Conservation (phyloP, 148 eudicot species). For the Suaeda aralocaspica region DNA sequence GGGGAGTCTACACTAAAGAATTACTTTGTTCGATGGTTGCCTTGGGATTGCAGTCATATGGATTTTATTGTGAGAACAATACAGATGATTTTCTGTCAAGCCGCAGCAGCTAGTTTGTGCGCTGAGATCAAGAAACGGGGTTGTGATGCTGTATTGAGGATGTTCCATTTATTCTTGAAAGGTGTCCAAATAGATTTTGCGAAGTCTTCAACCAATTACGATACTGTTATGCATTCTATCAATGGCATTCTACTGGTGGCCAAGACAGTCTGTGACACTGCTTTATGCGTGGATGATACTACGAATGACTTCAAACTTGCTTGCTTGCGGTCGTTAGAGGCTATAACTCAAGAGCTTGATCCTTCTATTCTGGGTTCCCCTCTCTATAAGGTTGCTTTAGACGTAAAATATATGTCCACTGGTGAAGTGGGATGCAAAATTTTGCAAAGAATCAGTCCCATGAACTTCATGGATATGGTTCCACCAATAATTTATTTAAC, state of each 20-base stretch:
- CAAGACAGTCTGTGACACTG: slow-evolving; percentile 42
- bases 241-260: slow-evolving; percentile 38
- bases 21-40: slow-evolving; percentile 49
- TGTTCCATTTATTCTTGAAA: slow-evolving; percentile 53
- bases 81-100: slow-evolving; percentile 34
- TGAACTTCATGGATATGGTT: slow-evolving; percentile 47
- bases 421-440: slow-evolving; percentile 28
- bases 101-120: slow-evolving; percentile 24
- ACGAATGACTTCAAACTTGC: slow-evolving; percentile 23
- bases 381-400: slow-evolving; percentile 58
- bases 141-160: slow-evolving; percentile 40
- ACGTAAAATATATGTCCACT: slow-evolving; percentile 31
- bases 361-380: slow-evolving; percentile 60
- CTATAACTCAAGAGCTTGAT: slow-evolving; percentile 53
- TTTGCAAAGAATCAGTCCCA: slow-evolving; percentile 21
- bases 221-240: slow-evolving; percentile 47
- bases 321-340: slow-evolving; percentile 43
- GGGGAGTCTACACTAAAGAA: slow-evolving; percentile 38
- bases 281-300: slow-evolving; percentile 25
- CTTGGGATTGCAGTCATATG: slow-evolving; percentile 54
- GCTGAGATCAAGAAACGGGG: slow-evolving; percentile 33
- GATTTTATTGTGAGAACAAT: slow-evolving; percentile 51
- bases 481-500: slow-evolving; percentile 53
- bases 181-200: slow-evolving; percentile 42
- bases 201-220: slow-evolving; percentile 37